A percentile compares a stretch with the other conserved stretches of the same genome.
Conservation (phyloP, 1,139 yeast species). For the Geotrichum histeridarum region DNA sequence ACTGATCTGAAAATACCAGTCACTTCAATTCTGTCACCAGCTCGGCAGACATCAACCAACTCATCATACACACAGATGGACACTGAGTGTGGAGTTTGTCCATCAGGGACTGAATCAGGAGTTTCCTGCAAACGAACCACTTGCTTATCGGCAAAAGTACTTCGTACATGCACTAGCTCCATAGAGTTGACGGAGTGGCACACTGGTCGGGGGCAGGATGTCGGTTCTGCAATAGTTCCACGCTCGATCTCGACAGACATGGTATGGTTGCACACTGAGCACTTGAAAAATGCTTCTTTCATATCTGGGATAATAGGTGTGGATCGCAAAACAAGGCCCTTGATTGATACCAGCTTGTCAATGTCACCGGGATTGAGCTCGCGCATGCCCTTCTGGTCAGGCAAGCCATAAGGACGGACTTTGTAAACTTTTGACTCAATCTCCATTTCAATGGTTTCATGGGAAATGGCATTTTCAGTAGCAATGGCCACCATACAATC, state of each 20-base stretch:
- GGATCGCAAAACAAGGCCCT: constrained; percentile 84
- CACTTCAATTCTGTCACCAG: constrained; percentile 94
- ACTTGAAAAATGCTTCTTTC: constrained; percentile 94
- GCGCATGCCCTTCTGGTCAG: constrained; percentile 76
- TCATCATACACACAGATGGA: constrained; percentile 94
- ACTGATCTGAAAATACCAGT: constrained; percentile 92
- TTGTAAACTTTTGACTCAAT: constrained; percentile 80
- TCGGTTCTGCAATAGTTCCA: constrained; percentile 90
- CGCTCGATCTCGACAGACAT: constrained; percentile 88
- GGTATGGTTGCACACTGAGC: constrained; percentile 93
- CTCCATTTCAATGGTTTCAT: constrained; percentile 44
- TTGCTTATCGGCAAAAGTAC: constrained; percentile 91
- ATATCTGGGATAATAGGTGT: constrained; percentile 95
- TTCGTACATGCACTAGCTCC: constrained; percentile 86
- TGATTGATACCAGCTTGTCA: constrained; percentile 84
- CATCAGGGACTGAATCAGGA: constrained; percentile 97
- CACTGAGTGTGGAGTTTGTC: constrained; percentile 96
- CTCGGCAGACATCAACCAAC: constrained; percentile 86
- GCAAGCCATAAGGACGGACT: constrained; percentile 66
- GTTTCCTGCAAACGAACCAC: constrained; percentile 92
- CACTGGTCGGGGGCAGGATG: constrained; percentile 80
- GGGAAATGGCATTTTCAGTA: constrained; percentile 33
- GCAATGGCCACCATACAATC: constrained; percentile 76
- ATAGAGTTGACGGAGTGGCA: constrained; percentile 86
- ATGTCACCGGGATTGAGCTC: constrained; percentile 94